Evolutionary conservation across 805 yeast genomes (phyloP), one percentile per base, ranked within the genome.

Genomic region (Cyberlindnera euphorbiiphila): DNA sequence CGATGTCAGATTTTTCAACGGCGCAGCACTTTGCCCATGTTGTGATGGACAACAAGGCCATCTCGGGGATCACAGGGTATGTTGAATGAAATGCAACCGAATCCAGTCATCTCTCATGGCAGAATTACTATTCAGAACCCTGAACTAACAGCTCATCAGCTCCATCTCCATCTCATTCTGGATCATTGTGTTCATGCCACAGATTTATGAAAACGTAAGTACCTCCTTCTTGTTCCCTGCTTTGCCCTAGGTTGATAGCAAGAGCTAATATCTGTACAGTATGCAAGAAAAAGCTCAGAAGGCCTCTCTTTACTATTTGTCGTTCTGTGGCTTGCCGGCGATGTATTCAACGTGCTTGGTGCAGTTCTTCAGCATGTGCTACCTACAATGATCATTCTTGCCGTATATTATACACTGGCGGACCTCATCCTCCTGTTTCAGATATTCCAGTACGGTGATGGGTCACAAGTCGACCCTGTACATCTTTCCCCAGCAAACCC

Each of bases 121-220:
- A n/a, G n/a, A n/a, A n/a, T n/a, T n/a, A n/a, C n/a, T n/a, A n/a
- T n/a, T n/a, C n/a, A n/a, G n/a, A n/a, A n/a, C n/a, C n/a, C n/a
- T n/a, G n/a, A n/a, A n/a, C n/a, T n/a, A n/a, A n/a, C n/a, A n/a
- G n/a, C 4, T 24, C 17, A 3, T 23, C 21, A 43, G 47, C 13
- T 86, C 95, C 10, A 87, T 93, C 24, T 91, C 98, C 14, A 76
- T 91, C 32, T 95, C 97, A 12, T 93, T 97, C 60, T 91, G 98
- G 98, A 82, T 93, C 42, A 89, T 93, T 33, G 98, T 91, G 13
- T 91, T 93, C 68, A 94, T 95, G 25, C 98, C 98, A 9, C 98
- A 91, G 58, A 83, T 93, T 30, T 89, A 87, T 60, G 97, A 93
- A 57, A 91, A 89, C 59, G 39, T 39, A 28, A 22, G 39, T 39